Evolutionary conservation across 148 eudicot genomes (phyloP).

Genomic region (Cornus suecica): DNA sequence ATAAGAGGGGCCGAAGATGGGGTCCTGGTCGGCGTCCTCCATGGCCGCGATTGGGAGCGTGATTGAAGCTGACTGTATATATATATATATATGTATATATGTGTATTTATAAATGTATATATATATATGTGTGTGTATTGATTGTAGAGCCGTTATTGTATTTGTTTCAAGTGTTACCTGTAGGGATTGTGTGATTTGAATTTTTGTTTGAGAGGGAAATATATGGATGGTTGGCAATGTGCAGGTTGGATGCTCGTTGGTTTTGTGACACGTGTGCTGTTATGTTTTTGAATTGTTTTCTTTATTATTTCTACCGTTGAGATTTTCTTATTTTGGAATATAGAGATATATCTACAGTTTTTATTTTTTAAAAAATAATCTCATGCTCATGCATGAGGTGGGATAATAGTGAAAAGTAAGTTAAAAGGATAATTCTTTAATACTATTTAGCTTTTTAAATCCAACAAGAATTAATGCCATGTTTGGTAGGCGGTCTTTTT

Average conservation of each 20-base stretch:
- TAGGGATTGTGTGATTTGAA: conserved; percentile 5
- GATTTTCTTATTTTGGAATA: too few species aligned
- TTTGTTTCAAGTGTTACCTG: background rate
- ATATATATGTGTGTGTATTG: too few species aligned
- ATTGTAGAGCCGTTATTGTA: background rate
- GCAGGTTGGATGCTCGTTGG: background rate
- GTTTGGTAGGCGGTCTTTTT: too few species aligned
- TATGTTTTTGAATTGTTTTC: background rate
- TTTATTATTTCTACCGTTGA: conserved; percentile 12
- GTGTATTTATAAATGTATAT: too few species aligned
- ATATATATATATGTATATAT: too few species aligned
- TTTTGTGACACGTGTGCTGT: conserved; percentile 5
- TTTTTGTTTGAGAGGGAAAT: conserved; percentile 15
- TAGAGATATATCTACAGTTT: too few species aligned
- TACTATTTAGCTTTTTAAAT: too few species aligned
- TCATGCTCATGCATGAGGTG: too few species aligned
- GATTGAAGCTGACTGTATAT: conserved; percentile 21
- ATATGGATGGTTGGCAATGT: background rate
- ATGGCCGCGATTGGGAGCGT: conserved; percentile 18
- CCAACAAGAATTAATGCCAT: too few species aligned
- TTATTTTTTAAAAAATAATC: too few species aligned
- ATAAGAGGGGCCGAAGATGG: conserved; percentile 11
- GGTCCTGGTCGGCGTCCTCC: conserved; percentile 18
- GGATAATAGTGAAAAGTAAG: too few species aligned
- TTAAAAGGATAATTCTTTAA: too few species aligned